Base-by-base conservation (phyloP, 2,329 filamentous ascomycete genomes). In the Trichoderma atrobrunneum region DNA sequence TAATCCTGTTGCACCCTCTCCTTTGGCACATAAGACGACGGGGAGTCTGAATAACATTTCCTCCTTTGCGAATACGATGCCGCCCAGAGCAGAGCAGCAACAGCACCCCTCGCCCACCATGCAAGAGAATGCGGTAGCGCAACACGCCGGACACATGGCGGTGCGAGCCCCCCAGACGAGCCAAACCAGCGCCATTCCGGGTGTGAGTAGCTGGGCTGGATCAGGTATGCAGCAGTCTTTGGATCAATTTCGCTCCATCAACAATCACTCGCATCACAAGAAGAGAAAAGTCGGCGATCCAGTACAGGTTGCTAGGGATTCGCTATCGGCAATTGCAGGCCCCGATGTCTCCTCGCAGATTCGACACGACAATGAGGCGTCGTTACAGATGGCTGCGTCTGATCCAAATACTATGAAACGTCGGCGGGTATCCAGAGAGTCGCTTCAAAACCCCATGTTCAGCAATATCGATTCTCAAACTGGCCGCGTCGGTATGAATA, bases 341-440 rank as follows among this genome's bases (percentile, higher is more conserved):
- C 34, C 61, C 7, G 66, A 66, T 7, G 36, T 54, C 11, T 66
- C 71, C 11, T 67, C 71, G 7, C 66, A 67, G n/a, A 70, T 70
- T 36, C 71, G 68, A 39, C 70, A 32, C 16, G 62, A 39, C 43
- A 62, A 75, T 71, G 32, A 75, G 30, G 61, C 76, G 24, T 26
- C 69, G 18, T 24, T 68, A 28, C 76, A 74, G 11, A 56, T 24
- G 34, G 36, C 48, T n/a, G 12, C 64, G n/a, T 30, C 62, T 26
- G 74, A 75, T 39, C 74, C 75, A 26, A 66, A 57, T 11, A 60
- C 54, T 21, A 54, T 69, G 30, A 80, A 80, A 71, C 77, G 79
- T 8, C 78, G 76, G 28, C 76, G 78, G 56, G 72, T 77, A 16
- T 78, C 78, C 3, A 75, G 76, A 36, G 77, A 74, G 16, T 64